These are phyloP conservation scores for Coemansia sp. DNA, from an alignment of 192 early-diverging fungal genomes.

Conservation along the genomic window DNA sequence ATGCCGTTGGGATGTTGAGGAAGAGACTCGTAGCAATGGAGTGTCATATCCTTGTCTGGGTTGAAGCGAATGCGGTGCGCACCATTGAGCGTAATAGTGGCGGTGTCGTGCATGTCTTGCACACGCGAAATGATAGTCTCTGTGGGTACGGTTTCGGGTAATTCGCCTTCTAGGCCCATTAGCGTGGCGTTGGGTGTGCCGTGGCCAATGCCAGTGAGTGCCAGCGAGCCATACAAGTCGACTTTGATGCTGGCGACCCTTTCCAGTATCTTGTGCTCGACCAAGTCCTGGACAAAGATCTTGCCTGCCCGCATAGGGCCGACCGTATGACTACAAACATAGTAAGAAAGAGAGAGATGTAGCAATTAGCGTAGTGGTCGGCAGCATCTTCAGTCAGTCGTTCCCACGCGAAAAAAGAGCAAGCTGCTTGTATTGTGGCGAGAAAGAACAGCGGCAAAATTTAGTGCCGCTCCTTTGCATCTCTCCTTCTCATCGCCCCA, in stretches of 20 bases:
- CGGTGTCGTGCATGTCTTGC: slow-evolving; percentile 72
- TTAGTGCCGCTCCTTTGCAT: not conserved
- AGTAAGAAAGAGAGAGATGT: not conserved
- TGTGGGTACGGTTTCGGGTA: slow-evolving; percentile 82
- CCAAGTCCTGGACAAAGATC: slow-evolving; percentile 88
- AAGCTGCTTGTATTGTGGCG: not conserved
- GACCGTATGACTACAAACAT: slow-evolving; percentile 71
- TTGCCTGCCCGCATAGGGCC: slow-evolving; percentile 98
- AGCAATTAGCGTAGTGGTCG: not conserved
- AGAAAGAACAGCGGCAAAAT: not conserved
- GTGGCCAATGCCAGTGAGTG: slow-evolving; percentile 92
- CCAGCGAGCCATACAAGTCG: slow-evolving; percentile 92
- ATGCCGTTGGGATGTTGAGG: slow-evolving; percentile 97
- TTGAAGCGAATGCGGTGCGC: slow-evolving; percentile 79
- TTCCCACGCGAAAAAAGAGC: slow-evolving; percentile 7
- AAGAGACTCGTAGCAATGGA: slow-evolving; percentile 83
- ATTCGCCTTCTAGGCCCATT: slow-evolving; percentile 90
- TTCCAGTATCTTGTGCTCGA: slow-evolving; percentile 65
- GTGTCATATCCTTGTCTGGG: slow-evolving; percentile 81
- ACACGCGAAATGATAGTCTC: slow-evolving; percentile 75
- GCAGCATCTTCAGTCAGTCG: slow-evolving; percentile 2
- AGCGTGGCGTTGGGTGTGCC: slow-evolving; percentile 92
- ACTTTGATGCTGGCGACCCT: slow-evolving; percentile 68
- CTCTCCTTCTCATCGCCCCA: not conserved
- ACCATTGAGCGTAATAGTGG: slow-evolving; percentile 72